Percentiles rank a stretch among this genome's conserved stretches.
phyloP scores from a whole-genome alignment of 805 yeast genomes.

The Komagataella pseudopastoris region DNA sequence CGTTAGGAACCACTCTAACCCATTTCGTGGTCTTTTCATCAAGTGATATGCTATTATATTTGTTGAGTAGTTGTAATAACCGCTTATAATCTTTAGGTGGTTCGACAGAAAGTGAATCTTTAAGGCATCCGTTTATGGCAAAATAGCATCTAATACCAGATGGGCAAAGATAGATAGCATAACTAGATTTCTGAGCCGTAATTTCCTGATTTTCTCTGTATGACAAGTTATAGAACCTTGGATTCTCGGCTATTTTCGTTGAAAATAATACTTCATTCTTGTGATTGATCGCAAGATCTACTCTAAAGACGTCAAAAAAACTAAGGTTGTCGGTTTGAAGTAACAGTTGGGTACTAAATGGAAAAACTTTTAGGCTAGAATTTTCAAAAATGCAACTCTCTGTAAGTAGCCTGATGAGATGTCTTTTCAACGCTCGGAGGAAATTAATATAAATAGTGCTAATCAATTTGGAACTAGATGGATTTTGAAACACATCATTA shows the following conservation, averaged over 20 bases:
- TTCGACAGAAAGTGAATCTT: conserved; percentile 19
- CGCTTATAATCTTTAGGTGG: conserved; percentile 28
- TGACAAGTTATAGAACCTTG: conserved; percentile 10
- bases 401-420: not conserved
- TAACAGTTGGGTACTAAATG: not conserved
- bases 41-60: conserved; percentile 17
- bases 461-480: not conserved
- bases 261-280: conserved; percentile 28
- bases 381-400: not conserved
- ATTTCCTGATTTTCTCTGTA: conserved; percentile 3
- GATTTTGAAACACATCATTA: not conserved
- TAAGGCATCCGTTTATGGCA: conserved; percentile 17
- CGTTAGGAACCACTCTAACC: conserved; percentile 58
- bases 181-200: not conserved
- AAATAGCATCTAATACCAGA: conserved; percentile 38
- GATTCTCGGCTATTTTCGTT: conserved; percentile 12
- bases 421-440: not conserved
- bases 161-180: conserved; percentile 36
- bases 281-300: conserved; percentile 13
- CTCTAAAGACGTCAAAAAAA: not conserved
- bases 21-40: conserved; percentile 21
- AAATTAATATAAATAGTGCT: not conserved
- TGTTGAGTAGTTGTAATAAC: conserved; percentile 21
- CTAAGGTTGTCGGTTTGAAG: not conserved
- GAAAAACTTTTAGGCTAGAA: not conserved